Conservation (phyloP, 495 filamentous ascomycete genomes). For the Tetracladium setigerum region DNA sequence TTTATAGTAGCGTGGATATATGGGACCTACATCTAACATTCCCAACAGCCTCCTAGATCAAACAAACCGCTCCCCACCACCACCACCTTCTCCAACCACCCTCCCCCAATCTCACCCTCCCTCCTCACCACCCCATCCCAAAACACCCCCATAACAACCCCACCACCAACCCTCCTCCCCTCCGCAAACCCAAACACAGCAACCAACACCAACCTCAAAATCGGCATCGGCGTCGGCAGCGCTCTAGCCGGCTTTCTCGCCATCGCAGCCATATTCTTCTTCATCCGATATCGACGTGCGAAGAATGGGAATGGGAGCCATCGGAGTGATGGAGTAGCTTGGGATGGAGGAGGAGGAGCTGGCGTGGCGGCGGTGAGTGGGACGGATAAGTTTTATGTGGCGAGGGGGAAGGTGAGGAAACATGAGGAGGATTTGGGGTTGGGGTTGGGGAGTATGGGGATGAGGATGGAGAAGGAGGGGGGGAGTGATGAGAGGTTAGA, state of each 20-base stretch:
- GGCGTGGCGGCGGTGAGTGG: neutral
- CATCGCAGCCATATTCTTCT: neutral
- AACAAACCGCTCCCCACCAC: neutral
- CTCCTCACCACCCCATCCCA: too few species aligned
- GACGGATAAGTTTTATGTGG: neutral
- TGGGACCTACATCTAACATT: neutral
- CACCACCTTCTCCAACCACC: neutral
- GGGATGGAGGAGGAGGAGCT: neutral
- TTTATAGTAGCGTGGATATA: too few species aligned
- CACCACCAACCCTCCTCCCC: too few species aligned
- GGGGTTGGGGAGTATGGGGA: slow-evolving; percentile 1
- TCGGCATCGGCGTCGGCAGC: neutral
- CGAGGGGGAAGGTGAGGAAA: neutral
- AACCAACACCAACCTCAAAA: too few species aligned
- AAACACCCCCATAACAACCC: too few species aligned
- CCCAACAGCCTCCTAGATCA: neutral
- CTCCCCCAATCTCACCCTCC: neutral
- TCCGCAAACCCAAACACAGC: too few species aligned
- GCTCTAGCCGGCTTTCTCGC: neutral
- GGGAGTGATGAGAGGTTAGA: neutral
- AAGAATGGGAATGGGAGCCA: neutral
- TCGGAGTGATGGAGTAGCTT: too few species aligned
- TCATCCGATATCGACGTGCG: neutral
- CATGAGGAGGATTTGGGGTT: neutral
- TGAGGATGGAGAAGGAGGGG: neutral